Evolutionary conservation across 148 eudicot species (phyloP).

Genomic region (Selenicereus undatus): DNA sequence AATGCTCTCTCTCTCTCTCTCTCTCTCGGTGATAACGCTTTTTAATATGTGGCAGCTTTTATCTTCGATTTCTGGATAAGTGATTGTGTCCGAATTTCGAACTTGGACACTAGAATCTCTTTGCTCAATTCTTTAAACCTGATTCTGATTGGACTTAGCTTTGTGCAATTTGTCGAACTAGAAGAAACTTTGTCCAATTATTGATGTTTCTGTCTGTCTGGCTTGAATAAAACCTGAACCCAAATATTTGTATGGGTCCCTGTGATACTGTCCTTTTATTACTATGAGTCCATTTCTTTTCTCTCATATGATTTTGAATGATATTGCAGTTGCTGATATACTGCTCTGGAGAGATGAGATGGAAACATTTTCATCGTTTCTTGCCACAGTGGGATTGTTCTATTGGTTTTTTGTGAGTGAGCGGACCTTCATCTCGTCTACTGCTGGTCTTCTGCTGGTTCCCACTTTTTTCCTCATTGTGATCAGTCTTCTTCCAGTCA

Average conservation of each 20-base stretch:
- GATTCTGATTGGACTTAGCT: too few species aligned
- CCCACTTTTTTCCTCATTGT: conserved; percentile 40
- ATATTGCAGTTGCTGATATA: conserved; percentile 80
- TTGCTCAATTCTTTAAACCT: too few species aligned
- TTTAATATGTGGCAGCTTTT: too few species aligned
- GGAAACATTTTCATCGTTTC: conserved; percentile 70
- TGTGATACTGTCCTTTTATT: not conserved
- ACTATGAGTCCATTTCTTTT: not conserved
- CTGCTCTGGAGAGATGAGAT: conserved; percentile 92
- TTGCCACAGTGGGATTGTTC: conserved; percentile 42
- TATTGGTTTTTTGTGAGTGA: conserved; percentile 76
- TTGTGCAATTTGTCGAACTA: too few species aligned
- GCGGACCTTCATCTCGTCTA: conserved; percentile 69
- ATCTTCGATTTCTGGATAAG: too few species aligned
- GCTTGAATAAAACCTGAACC: too few species aligned
- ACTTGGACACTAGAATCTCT: too few species aligned
- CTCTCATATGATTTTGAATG: conserved; percentile 11
- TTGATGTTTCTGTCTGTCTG: too few species aligned
- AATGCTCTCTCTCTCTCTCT: too few species aligned
- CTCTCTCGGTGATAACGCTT: too few species aligned
- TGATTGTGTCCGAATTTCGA: too few species aligned
- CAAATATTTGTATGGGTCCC: not conserved
- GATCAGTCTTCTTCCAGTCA: conserved; percentile 48
- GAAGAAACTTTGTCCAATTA: too few species aligned
- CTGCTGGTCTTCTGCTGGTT: conserved; percentile 64